These are phyloP conservation scores for Ensete glaucum DNA, from an alignment of 176 grass and related monocot species.

Conservation along the genomic window DNA sequence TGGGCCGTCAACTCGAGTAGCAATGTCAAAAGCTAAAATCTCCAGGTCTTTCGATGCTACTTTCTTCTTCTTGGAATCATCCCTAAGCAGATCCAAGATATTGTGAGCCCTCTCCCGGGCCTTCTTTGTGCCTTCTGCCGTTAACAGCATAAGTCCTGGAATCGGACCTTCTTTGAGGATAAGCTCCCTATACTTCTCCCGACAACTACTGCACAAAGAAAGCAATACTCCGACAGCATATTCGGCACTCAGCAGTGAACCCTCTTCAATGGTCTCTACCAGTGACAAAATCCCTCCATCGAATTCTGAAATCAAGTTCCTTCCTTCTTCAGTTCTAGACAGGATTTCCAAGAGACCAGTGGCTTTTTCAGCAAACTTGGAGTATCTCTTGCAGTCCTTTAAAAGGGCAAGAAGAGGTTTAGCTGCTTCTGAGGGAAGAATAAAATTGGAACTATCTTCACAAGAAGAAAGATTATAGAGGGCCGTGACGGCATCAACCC, in stretches of 20 bases:
- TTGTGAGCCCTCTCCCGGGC: constrained; percentile 8
- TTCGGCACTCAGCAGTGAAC: constrained; percentile 21
- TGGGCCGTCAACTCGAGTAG: constrained; percentile 16
- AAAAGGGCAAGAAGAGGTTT: constrained; percentile 21
- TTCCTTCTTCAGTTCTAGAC: constrained; percentile 17
- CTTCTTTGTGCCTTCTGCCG: constrained; percentile 16
- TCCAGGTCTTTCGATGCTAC: constrained; percentile 7
- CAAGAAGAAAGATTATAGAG: constrained; percentile 25
- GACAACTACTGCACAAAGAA: constrained; percentile 14
- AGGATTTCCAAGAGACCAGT: constrained; percentile 18
- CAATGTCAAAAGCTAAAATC: constrained; percentile 15
- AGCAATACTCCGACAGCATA: constrained; percentile 22
- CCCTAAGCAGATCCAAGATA: constrained; percentile 17
- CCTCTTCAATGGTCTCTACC: constrained; percentile 25
- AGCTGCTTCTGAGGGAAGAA: constrained; percentile 20
- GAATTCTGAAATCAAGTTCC: constrained; percentile 10
- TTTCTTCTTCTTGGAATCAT: constrained; percentile 1
- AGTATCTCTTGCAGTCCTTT: constrained; percentile 25
- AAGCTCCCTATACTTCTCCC: constrained; percentile 16
- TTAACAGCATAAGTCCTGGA: constrained; percentile 21
- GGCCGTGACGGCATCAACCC: constrained; percentile 23
- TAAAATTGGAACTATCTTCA: constrained; percentile 5
- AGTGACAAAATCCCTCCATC: constrained; percentile 16
- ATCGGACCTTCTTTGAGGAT: constrained; percentile 23
- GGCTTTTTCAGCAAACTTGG: constrained; percentile 24